These are phyloP conservation scores for Dictyostelium purpureum DNA, from an alignment of 78 protist genomes.

Conservation along the genomic window DNA sequence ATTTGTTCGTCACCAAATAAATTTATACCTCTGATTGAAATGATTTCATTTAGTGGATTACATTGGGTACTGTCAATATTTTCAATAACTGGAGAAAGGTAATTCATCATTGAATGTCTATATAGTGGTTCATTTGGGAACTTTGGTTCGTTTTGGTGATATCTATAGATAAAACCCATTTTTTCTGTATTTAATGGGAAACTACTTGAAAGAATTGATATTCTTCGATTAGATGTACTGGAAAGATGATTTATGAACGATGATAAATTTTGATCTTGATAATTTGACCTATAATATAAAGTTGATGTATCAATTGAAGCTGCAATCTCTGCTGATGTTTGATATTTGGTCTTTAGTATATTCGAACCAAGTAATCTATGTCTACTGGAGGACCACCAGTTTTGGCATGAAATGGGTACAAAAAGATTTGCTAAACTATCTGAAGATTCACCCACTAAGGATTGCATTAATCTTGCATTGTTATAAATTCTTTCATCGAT, in stretches of 20 bases:
- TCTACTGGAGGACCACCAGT: neutral
- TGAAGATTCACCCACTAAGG: neutral
- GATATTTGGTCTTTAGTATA: neutral
- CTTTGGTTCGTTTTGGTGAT: neutral
- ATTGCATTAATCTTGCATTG: neutral
- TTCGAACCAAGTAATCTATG: neutral
- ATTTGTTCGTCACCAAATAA: neutral
- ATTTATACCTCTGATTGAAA: conserved; percentile 36
- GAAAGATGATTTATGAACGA: conserved; percentile 6
- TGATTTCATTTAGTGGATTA: conserved; percentile 15
- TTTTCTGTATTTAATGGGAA: neutral
- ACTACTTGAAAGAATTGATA: neutral
- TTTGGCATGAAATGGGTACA: conserved; percentile 37
- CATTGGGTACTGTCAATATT: too few relatives aligned
- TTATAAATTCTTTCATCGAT: conserved; percentile 18
- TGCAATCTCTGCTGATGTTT: conserved; percentile 41
- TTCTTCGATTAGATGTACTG: neutral
- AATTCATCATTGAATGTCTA: conserved; percentile 1
- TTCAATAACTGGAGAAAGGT: neutral
- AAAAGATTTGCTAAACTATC: neutral
- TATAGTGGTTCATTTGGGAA: neutral
- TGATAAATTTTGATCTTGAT: neutral
- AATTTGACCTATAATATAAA: conserved; percentile 48
- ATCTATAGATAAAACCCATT: neutral
- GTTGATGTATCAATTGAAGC: conserved; percentile 40